Evolutionary conservation across 345 rosid genomes (phyloP).

Genomic region (Xanthoceras sorbifolium): DNA sequence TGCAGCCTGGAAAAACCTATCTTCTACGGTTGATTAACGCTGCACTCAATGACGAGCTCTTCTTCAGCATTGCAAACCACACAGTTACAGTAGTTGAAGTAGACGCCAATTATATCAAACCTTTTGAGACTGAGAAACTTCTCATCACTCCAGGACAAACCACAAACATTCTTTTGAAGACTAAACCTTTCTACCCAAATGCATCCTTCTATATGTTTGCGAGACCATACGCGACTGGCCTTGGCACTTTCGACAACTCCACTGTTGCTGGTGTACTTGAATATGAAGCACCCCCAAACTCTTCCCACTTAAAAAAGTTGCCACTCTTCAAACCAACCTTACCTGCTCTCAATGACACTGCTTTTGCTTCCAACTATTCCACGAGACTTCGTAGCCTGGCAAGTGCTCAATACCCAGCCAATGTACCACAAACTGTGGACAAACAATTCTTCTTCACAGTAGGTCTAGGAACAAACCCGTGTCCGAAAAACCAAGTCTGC

Average conservation of each 20-base stretch:
- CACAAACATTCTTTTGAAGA: slow-evolving; percentile 15
- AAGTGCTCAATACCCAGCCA: slow-evolving; percentile 20
- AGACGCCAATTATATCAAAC: slow-evolving; percentile 18
- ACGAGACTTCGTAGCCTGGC: slow-evolving; percentile 18
- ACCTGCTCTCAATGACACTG: slow-evolving; percentile 21
- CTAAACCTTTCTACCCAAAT: slow-evolving; percentile 18
- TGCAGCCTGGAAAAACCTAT: slow-evolving; percentile 32
- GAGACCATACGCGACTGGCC: slow-evolving; percentile 19
- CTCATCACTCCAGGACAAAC: slow-evolving; percentile 24
- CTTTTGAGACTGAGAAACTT: slow-evolving; percentile 13
- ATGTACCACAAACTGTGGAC: slow-evolving; percentile 15
- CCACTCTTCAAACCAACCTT: slow-evolving; percentile 15
- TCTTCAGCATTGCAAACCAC: slow-evolving; percentile 33
- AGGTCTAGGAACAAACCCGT: slow-evolving; percentile 21
- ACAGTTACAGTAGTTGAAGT: slow-evolving; percentile 18
- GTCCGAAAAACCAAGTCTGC: slow-evolving; percentile 17
- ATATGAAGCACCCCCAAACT: slow-evolving; percentile 8
- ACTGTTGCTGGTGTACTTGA: slow-evolving; percentile 22
- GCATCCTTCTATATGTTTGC: slow-evolving; percentile 22
- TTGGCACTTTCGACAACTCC: slow-evolving; percentile 24
- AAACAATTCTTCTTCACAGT: slow-evolving; percentile 19
- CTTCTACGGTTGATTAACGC: slow-evolving; percentile 35
- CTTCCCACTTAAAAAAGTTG: neutral
- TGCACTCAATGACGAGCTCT: slow-evolving; percentile 36
- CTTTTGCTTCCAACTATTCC: slow-evolving; percentile 17